phyloP scores from a whole-genome alignment of 73 alveolate species.

The Symbiodinium natans region DNA sequence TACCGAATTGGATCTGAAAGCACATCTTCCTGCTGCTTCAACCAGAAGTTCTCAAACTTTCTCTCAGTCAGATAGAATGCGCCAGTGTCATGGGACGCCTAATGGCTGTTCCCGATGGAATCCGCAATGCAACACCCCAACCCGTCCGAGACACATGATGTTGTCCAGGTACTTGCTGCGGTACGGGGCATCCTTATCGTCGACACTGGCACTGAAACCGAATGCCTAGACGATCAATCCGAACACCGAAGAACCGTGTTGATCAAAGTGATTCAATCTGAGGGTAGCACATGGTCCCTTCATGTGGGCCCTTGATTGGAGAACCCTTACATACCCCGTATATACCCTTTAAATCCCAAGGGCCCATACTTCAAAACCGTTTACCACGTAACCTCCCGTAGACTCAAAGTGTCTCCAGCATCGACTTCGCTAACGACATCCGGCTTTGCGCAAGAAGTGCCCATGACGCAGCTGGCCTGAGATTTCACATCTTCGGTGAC shows the following conservation, averaged over 20 bases:
- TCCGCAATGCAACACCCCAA: too few species aligned
- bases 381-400: too few species aligned
- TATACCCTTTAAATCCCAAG: background rate
- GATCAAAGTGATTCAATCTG: too few species aligned
- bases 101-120: background rate
- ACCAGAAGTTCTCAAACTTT: too few species aligned
- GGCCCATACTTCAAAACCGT: background rate
- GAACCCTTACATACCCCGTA: background rate
- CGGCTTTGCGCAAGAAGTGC: slow-evolving; percentile 14
- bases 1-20: background rate
- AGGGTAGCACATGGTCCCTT: too few species aligned
- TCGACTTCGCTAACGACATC: background rate
- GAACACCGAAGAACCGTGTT: too few species aligned
- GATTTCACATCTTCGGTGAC: background rate
- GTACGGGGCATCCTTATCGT: background rate
- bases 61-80: too few species aligned
- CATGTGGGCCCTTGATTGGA: background rate
- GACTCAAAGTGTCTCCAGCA: background rate
- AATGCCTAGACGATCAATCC: too few species aligned
- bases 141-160: slow-evolving; percentile 25
- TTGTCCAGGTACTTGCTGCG: slow-evolving; percentile 53
- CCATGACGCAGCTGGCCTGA: slow-evolving; percentile 1
- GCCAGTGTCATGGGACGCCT: background rate
- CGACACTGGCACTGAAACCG: too few species aligned
- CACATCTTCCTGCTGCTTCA: too few species aligned